Percentiles rank a stretch among this genome's conserved stretches.
These are phyloP conservation scores for Pyrenochaeta sp. DNA, from an alignment of 2,329 filamentous ascomycete species.

Conservation along the genomic window DNA sequence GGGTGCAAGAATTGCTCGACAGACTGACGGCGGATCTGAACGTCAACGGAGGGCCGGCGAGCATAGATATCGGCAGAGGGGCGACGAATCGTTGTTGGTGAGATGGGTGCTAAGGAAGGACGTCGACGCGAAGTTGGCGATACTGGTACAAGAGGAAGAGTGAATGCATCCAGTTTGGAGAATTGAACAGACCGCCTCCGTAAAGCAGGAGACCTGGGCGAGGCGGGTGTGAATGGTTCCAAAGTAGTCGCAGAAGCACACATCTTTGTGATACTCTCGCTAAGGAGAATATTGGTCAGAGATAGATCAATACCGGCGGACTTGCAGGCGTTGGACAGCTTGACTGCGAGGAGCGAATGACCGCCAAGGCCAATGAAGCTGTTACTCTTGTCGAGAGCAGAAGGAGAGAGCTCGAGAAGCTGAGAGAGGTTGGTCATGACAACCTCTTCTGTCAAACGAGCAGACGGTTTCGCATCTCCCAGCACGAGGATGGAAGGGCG, in stretches of 20 bases:
- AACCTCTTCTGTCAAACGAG: constrained; percentile 1
- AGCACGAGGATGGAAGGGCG: constrained; percentile 3
- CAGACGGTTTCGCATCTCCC: constrained; percentile 4
- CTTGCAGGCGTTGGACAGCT: constrained; percentile 10
- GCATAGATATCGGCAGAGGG: constrained; percentile 2
- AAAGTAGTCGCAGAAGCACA: background rate
- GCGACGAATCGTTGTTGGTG: constrained; percentile 4
- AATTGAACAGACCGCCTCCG: constrained; percentile 3
- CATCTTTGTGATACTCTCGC: constrained; percentile 2
- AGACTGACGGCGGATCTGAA: constrained; percentile 4
- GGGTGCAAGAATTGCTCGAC: constrained; percentile 4
- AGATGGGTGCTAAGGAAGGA: constrained; percentile 2
- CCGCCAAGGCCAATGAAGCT: constrained; percentile 14
- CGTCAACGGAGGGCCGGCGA: constrained; percentile 4
- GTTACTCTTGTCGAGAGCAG: constrained; percentile 3
- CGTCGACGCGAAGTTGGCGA: constrained; percentile 1
- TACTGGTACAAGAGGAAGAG: background rate
- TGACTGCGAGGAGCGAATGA: constrained; percentile 10
- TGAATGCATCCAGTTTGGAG: constrained; percentile 4
- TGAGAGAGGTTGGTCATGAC: constrained; percentile 2
- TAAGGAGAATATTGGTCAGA: constrained; percentile 1
- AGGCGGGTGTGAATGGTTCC: background rate
- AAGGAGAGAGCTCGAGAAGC: constrained; percentile 4
- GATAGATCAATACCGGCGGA: constrained; percentile 1
- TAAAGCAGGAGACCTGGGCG: constrained; percentile 3